A percentile compares a stretch with the other conserved stretches of the same genome.
Conservation (phyloP, 2,329 filamentous ascomycete genomes). For the Aureobasidium sp. region DNA sequence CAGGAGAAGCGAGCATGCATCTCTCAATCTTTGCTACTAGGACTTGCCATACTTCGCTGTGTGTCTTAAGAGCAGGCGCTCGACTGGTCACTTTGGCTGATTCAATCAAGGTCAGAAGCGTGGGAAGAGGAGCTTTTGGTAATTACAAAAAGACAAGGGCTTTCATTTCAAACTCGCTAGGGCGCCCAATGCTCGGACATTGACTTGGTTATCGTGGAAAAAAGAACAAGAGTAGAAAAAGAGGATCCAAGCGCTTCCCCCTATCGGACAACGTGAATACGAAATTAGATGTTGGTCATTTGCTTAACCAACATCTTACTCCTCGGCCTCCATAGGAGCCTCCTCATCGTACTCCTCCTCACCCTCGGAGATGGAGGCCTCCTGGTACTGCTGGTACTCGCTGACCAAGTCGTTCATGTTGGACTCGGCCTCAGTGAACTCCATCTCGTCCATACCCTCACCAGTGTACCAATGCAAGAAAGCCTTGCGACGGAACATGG, state of each 20-base stretch:
- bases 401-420: constrained; percentile 99
- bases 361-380: constrained; percentile 92
- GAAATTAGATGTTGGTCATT: neutral
- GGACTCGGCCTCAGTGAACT: constrained; percentile 99
- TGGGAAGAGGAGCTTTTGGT: neutral
- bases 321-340: constrained; percentile 61
- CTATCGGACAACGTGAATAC: constrained; percentile 10
- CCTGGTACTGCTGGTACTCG: constrained; percentile 99
- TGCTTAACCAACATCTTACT: constrained; percentile 38
- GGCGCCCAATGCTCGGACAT: constrained; percentile 11
- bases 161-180: constrained; percentile 13
- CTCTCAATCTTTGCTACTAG: too few relatives aligned
- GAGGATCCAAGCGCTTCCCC: constrained; percentile 9
- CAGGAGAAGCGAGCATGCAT: neutral
- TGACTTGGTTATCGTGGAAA: constrained; percentile 10
- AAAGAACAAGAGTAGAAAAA: constrained; percentile 9
- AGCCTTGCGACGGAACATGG: constrained; percentile 99
- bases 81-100: neutral
- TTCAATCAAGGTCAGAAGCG: too few relatives aligned
- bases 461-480: constrained; percentile 99
- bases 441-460: constrained; percentile 99
- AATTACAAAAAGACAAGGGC: constrained; percentile 8
- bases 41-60: neutral
- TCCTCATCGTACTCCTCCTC: constrained; percentile 95
- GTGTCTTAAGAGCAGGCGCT: neutral